These are phyloP conservation scores for Rosa persica DNA, from an alignment of 306 rosid genomes.

Conservation along the genomic window DNA sequence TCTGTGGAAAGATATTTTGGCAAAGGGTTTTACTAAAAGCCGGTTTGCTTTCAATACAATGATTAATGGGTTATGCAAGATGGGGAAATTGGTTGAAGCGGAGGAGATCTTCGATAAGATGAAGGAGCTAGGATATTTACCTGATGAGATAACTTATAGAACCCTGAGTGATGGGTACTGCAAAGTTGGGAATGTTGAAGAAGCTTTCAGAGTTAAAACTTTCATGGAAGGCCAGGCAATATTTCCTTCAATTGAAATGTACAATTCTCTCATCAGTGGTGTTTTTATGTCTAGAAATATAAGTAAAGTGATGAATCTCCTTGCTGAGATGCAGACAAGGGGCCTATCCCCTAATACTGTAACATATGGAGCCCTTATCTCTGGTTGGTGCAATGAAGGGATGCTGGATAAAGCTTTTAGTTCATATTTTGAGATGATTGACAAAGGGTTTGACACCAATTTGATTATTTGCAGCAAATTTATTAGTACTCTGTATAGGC, in stretches of 20 bases:
- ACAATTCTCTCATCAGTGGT: slow-evolving; percentile 76
- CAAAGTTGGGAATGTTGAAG: slow-evolving; percentile 52
- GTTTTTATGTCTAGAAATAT: slow-evolving; percentile 54
- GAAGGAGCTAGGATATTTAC: slow-evolving; percentile 70
- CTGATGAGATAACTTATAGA: slow-evolving; percentile 71
- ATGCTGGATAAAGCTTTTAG: slow-evolving; percentile 64
- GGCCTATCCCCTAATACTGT: slow-evolving; percentile 57
- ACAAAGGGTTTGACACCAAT: slow-evolving; percentile 58
- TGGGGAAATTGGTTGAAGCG: slow-evolving; percentile 70
- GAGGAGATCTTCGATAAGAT: slow-evolving; percentile 56
- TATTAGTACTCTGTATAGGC: slow-evolving; percentile 63
- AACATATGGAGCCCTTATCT: slow-evolving; percentile 74
- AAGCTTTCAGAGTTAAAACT: slow-evolving; percentile 68
- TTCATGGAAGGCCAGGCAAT: slow-evolving; percentile 50
- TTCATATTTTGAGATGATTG: slow-evolving; percentile 68
- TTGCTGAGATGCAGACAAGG: slow-evolving; percentile 63
- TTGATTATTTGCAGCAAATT: slow-evolving; percentile 64
- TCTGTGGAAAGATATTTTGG: slow-evolving; percentile 69
- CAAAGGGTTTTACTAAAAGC: slow-evolving; percentile 55
- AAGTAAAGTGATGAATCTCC: slow-evolving; percentile 43
- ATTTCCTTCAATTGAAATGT: slow-evolving; percentile 66
- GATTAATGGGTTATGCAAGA: slow-evolving; percentile 77
- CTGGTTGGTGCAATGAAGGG: slow-evolving; percentile 86
- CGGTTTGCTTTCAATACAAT: slow-evolving; percentile 60
- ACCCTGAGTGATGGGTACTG: slow-evolving; percentile 72